Base-by-base conservation (phyloP, 768 basidiomycete genomes). In the Auricularia heimuer region DNA sequence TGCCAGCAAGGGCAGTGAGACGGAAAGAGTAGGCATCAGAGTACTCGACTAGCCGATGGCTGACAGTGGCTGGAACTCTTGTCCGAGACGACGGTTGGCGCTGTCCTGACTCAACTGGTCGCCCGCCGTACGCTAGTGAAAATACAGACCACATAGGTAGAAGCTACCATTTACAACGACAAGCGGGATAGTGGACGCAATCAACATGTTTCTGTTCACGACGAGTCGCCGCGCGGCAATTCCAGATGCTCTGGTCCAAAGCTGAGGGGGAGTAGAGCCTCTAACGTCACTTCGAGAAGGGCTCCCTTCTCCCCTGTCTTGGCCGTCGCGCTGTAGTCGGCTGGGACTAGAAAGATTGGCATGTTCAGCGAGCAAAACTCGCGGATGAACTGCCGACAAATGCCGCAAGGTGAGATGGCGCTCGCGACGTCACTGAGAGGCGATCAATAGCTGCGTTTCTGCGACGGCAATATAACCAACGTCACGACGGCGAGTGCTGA, bases 311-410 rank as follows among this genome's bases (percentile, higher is more conserved):
- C 85, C 80, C 68, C 83, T 81, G 21, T 73, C 77, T 54, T 80
- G 75, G 36, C 77, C 77, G 16, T 76, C 75, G 21, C 74, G 86
- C 70, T 86, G 81, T 69, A 68, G 21, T 70, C 66, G 1, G 82
- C 83, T 2, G 89, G 88, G 2, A 90, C 83, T 3, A 94, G 84
- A 33, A 85, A 74, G 64, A 89, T 77, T 0, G 91, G 90, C 80
- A 88, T 89, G 33, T 85, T 78, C 44, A 83, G 81, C 4, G 82
- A 74, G 70, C 90, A 94, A 70, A 96, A 95, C 70, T 96, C 94
- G 65, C 90, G 85, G 61, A 93, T 81, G 62, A 97, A 83, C 73
- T 98, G 95, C 7, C 96, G 88, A 70, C 95, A 99, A 60, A 95
- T 86, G 2, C 96, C 96, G 73, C 97, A 98, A 0, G 96, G 96